A percentile compares a stretch with the other conserved stretches of the same genome.
Evolutionary conservation across 2,329 filamentous ascomycete genomes (phyloP).

Genomic region (Botryotinia calthae): DNA sequence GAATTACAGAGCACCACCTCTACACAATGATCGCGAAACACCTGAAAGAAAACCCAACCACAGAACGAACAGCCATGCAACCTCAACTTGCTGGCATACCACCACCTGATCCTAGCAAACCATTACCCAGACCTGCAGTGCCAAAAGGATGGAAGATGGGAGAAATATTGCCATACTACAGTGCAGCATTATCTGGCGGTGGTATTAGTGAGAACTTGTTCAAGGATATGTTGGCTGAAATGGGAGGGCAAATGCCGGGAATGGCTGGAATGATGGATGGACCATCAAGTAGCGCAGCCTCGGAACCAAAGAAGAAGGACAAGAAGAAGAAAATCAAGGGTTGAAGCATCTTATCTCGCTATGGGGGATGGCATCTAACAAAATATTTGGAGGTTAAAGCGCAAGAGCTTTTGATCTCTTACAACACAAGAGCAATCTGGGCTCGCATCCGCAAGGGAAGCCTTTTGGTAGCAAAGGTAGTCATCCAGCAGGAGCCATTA

Average conservation of each 20-base stretch:
- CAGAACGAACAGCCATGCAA: slow-evolving; percentile 65
- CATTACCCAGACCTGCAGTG: slow-evolving; percentile 68
- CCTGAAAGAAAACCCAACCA: slow-evolving; percentile 75
- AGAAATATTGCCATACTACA: slow-evolving; percentile 80
- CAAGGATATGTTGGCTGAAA: slow-evolving; percentile 95
- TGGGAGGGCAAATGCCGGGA: slow-evolving; percentile 53
- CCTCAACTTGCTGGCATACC: slow-evolving; percentile 69
- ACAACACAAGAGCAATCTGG: background rate
- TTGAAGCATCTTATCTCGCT: slow-evolving; percentile 18
- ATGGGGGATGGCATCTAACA: background rate
- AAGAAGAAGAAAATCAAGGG: slow-evolving; percentile 36
- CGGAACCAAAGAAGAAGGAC: slow-evolving; percentile 50
- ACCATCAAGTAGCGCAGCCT: slow-evolving; percentile 33
- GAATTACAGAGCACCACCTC: slow-evolving; percentile 71
- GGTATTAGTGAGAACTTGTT: slow-evolving; percentile 93
- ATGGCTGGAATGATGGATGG: slow-evolving; percentile 43
- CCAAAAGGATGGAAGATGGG: slow-evolving; percentile 91
- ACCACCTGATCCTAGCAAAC: slow-evolving; percentile 60
- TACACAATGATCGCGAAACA: slow-evolving; percentile 77
- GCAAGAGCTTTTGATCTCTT: background rate
- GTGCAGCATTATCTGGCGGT: slow-evolving; percentile 84
- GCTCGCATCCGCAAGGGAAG: slow-evolving; percentile 16
- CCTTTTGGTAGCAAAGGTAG: slow-evolving; percentile 21
- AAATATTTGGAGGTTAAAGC: background rate
- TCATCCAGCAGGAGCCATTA: background rate